Conservation (phyloP, 768 basidiomycete species). For the Pisolithus tinctorius region DNA sequence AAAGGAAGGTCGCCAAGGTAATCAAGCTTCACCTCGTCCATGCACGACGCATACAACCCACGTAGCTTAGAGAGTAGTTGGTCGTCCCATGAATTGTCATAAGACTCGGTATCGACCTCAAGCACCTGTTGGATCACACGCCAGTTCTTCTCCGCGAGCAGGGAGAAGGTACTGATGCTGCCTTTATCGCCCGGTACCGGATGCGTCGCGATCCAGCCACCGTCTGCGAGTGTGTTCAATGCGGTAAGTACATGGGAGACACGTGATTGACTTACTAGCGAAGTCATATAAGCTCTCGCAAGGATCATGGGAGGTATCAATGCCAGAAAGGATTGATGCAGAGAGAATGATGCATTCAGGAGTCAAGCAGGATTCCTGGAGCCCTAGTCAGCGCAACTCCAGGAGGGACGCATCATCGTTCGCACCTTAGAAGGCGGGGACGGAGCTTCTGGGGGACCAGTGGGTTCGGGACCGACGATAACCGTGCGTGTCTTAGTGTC, state of each 20-base stretch:
- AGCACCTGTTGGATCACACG: conserved; percentile 70
- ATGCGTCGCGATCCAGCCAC: conserved; percentile 80
- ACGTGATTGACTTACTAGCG: conserved; percentile 57
- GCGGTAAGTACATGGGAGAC: background rate
- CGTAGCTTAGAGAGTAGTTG: conserved; percentile 59
- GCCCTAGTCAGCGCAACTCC: conserved; percentile 4
- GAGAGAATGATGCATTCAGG: conserved; percentile 78
- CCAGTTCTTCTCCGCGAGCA: conserved; percentile 68
- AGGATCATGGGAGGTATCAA: conserved; percentile 82
- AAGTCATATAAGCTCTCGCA: conserved; percentile 95
- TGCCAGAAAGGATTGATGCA: conserved; percentile 69
- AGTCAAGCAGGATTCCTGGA: conserved; percentile 64
- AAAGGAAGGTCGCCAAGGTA: conserved; percentile 68
- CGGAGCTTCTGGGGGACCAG: conserved; percentile 46
- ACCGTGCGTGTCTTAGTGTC: conserved; percentile 33
- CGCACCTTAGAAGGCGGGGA: conserved; percentile 52
- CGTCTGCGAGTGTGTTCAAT: conserved; percentile 41
- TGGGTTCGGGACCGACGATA: conserved; percentile 34
- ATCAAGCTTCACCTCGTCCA: conserved; percentile 73
- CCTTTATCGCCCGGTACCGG: conserved; percentile 85
- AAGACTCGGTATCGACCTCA: conserved; percentile 35
- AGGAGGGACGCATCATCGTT: background rate
- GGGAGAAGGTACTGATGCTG: conserved; percentile 63
- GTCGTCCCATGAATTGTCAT: conserved; percentile 42
- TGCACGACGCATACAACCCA: conserved; percentile 73